Evolutionary conservation across 495 filamentous ascomycete genomes (phyloP), one percentile per base, ranked within the genome.

Genomic region (Sporormia fimetaria): DNA sequence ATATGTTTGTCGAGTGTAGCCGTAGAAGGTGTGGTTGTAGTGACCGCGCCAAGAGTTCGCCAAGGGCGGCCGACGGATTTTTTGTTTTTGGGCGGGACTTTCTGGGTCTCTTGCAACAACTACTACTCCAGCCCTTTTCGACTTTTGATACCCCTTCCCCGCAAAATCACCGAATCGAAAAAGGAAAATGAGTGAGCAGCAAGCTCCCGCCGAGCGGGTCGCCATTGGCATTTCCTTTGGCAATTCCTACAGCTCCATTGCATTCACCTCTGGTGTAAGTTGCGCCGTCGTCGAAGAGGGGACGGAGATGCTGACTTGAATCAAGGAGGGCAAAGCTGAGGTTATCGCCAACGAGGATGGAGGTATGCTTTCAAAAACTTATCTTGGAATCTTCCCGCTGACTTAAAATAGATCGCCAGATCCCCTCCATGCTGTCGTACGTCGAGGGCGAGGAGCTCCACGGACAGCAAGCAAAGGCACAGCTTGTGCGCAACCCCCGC

Each of bases 291-390:
- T 29, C 8, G n/a, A 23, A 8, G 23, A 33, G 16, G 1, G 38
- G 15, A 12, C 9, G 16, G n/a, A 11, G 3, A 20, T 8, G 12
- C 34, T 41, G 7, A 54, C 24, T 18, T 14, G n/a, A 26, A 12
- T 55, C 47, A 53, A 80, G 69, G 90, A 96, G 53, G 88, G 87
- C 62, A 93, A 88, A 66, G 80, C 86, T 47, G 86, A 94, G 60
- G 88, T 98, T 54, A 96, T 98, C 63, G 90, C 92, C 43, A 96
- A 98, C 65, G 92, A 98, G 65, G 90, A 96, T 64, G 90, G 90
- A 74, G 86, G 86, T 90, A 37, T 44, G 35, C 37, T 39, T 17
- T 31, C 28, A 3, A 17, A 32, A n/a, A 23, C 7, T 4, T 18
- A 7, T 26, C 34, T 9, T 12, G 5, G 4, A 6, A 32, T n/a